These are phyloP conservation scores for Alternaria hordeiaustralica DNA, from an alignment of 2,329 filamentous ascomycete species.

Conservation along the genomic window DNA sequence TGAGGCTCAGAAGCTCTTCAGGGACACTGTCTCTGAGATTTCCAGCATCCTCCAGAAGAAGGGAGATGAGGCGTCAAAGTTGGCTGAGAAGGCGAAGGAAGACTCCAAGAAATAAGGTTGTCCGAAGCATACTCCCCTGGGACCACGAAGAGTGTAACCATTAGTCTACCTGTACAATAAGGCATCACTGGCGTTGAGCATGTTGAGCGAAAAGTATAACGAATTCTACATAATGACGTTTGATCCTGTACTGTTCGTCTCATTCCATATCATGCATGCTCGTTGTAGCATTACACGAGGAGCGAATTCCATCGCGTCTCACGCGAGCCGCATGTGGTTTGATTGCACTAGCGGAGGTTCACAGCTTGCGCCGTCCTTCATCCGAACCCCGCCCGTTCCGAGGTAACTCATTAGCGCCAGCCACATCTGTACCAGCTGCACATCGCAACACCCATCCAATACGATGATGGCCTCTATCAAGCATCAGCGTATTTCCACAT, in stretches of 20 bases:
- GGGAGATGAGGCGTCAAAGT: conserved; percentile 38
- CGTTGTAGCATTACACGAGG: too few species aligned
- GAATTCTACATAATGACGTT: too few species aligned
- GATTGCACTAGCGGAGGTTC: too few species aligned
- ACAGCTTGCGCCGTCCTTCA: background rate
- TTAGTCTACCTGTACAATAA: conserved; percentile 9
- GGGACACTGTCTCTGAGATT: conserved; percentile 59
- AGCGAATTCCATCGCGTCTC: too few species aligned
- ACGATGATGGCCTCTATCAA: background rate
- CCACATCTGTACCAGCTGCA: background rate
- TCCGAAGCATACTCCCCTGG: background rate
- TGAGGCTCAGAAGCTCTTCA: conserved; percentile 72
- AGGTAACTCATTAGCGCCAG: conserved; percentile 3
- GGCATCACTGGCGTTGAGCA: conserved; percentile 11
- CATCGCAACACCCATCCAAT: background rate
- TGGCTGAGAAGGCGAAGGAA: conserved; percentile 46
- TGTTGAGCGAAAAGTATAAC: background rate
- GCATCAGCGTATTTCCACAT: background rate
- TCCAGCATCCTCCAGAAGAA: conserved; percentile 45
- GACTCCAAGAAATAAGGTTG: conserved; percentile 41
- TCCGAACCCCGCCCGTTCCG: background rate
- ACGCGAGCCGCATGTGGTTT: too few species aligned
- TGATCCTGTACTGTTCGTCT: too few species aligned
- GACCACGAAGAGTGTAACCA: background rate
- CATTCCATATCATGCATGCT: too few species aligned